phyloP scores from a whole-genome alignment of 2,329 filamentous ascomycete species.

The Neofusicoccum kwambonambiense region DNA sequence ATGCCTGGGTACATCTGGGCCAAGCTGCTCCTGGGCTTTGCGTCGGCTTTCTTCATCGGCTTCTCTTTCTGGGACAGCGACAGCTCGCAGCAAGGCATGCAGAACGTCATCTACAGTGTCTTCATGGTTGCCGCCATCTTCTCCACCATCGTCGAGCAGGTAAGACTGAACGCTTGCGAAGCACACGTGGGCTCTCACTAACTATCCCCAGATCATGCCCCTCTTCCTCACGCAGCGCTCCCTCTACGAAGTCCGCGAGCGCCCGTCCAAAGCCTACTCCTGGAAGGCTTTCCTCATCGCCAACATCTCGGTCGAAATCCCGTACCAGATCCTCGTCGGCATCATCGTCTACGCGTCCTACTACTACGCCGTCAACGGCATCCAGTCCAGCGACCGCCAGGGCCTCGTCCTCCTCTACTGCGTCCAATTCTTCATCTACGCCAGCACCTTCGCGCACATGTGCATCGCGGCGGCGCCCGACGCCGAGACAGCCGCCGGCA shows the following conservation, averaged over 20 bases:
- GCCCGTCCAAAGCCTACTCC: constrained; percentile 68
- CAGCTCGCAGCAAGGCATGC: constrained; percentile 41
- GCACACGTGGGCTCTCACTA: neutral
- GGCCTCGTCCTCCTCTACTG: constrained; percentile 65
- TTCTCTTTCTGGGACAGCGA: constrained; percentile 46
- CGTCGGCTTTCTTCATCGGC: constrained; percentile 34
- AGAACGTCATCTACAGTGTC: constrained; percentile 48
- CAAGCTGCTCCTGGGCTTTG: constrained; percentile 30
- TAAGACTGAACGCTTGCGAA: constrained; percentile 19
- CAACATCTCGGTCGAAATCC: constrained; percentile 71
- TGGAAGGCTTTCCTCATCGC: constrained; percentile 72
- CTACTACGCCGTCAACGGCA: constrained; percentile 57
- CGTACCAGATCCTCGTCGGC: constrained; percentile 62
- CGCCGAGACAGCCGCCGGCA: constrained; percentile 64
- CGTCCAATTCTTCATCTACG: constrained; percentile 68
- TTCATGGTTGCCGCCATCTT: constrained; percentile 51
- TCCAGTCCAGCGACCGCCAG: constrained; percentile 54
- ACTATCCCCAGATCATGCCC: constrained; percentile 52
- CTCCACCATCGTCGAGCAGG: constrained; percentile 51
- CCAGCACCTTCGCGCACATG: constrained; percentile 71
- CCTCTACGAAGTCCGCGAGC: constrained; percentile 60
- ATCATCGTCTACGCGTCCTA: constrained; percentile 64
- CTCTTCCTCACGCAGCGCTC: constrained; percentile 59
- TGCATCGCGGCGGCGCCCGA: constrained; percentile 68
- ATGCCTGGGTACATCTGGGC: constrained; percentile 44